Evolutionary conservation across 805 yeast species (phyloP).

Genomic region (Vanderwaltozyma verrucispora): DNA sequence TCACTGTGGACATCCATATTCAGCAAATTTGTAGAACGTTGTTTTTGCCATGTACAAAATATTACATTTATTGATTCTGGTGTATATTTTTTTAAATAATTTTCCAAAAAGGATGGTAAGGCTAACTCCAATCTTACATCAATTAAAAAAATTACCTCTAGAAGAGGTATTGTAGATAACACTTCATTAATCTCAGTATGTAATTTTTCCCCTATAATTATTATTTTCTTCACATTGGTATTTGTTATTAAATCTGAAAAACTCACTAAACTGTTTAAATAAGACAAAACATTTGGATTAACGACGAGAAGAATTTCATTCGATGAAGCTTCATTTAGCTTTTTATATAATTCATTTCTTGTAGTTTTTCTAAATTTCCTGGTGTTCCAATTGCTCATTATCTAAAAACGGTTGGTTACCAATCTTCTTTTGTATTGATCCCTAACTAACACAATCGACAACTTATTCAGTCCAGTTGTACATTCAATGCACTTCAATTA

Average conservation of each 20-base stretch:
- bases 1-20: slow-evolving; percentile 1
- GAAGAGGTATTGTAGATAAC: slow-evolving; percentile 3
- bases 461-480: no score
- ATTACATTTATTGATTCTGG: slow-evolving; percentile 3
- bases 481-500: no score
- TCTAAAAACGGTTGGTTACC: no score
- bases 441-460: no score
- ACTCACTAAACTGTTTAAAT: slow-evolving; percentile 16
- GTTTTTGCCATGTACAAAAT: slow-evolving; percentile 14
- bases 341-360: slow-evolving; percentile 9
- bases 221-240: slow-evolving; percentile 21
- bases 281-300: slow-evolving; percentile 14
- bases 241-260: slow-evolving; percentile 20
- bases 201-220: slow-evolving; percentile 15
- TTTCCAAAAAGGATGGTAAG: slow-evolving; percentile 7
- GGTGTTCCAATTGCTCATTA: slow-evolving; percentile 23
- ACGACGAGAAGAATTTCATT: slow-evolving; percentile 16
- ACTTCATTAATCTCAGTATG: slow-evolving; percentile 9
- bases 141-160: slow-evolving; percentile 17
- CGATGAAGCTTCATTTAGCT: slow-evolving; percentile 9
- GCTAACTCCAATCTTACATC: slow-evolving; percentile 20
- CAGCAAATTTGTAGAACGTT: slow-evolving; percentile 5
- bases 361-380: slow-evolving; percentile 14
- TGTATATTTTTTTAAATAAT: not conserved
- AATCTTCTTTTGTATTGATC: no score